Evolutionary conservation across 1,284 basidiomycete genomes (phyloP), one percentile per base, ranked within the genome.

Genomic region (Filobasidium uniguttulatum): DNA sequence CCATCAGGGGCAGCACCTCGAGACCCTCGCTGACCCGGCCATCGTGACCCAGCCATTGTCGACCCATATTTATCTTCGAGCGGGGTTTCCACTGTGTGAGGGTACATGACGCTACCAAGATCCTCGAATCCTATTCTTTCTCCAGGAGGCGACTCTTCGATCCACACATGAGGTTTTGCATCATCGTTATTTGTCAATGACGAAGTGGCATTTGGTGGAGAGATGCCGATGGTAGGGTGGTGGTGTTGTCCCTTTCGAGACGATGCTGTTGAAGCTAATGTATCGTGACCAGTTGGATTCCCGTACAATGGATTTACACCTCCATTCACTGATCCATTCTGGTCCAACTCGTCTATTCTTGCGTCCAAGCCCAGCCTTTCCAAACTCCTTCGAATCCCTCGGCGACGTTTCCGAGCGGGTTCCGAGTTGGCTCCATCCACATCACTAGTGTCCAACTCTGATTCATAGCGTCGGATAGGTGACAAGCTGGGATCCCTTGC

Each of bases 331-430:
- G 31, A 10, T 33, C 31, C 23, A 22, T 44, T 23, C 10, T 31
- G 25, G 10, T 40, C 36, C 20, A 33, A 35, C 36, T 48, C 46
- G 19, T 48, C 38, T 6, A 41, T 41, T n/a, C 38, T 8, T 9
- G 38, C 30, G 22, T 19, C 46, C n/a, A 48, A 28, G 28, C 36
- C 46, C 36, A 48, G 22, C 35, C 25, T 38, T 12, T 48, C 46
- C 30, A 43, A 17, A n/a, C 23, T 43, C 26, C 40, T 43, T 26
- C 26, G 23, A 17, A 38, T 8, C 25, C 40, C 40, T 43, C 40
- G 26, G n/a, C 40, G 26, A 14, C 40, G 40, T 29, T 43, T 43
- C 26, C 40, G 15, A 3, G 40, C 40, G 15, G 40, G 40, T 8
- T 19, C 40, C 14, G 19, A 17, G 4, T 12, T 10, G 3, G n/a